A percentile compares a stretch with the other conserved stretches of the same genome.
These are phyloP conservation scores for Monosporascus cannonballus DNA, from an alignment of 2,329 filamentous ascomycete genomes.

Conservation along the genomic window DNA sequence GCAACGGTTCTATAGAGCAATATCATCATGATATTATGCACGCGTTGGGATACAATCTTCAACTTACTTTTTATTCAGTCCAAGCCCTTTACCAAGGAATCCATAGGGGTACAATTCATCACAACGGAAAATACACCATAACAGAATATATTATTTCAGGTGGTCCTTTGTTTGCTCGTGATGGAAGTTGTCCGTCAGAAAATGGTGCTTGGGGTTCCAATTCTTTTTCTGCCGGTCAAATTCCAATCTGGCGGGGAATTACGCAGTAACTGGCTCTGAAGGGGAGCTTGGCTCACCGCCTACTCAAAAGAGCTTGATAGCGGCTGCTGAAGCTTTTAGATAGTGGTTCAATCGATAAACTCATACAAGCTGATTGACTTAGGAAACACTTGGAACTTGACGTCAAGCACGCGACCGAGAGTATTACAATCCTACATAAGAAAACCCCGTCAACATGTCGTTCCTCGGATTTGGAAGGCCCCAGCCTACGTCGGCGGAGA, in stretches of 20 bases:
- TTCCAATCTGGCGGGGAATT: not conserved
- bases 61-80: not conserved
- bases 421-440: not conserved
- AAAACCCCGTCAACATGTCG: slow-evolving; percentile 49
- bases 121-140: too few relatives aligned
- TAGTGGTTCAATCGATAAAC: not conserved
- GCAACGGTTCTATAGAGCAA: slow-evolving; percentile 52
- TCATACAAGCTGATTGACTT: not conserved
- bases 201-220: too few relatives aligned
- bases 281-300: not conserved
- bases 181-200: too few relatives aligned
- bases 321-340: not conserved
- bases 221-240: not conserved
- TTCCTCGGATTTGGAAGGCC: slow-evolving; percentile 69
- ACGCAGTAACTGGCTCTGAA: not conserved
- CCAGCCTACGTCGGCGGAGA: slow-evolving; percentile 91
- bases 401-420: slow-evolving; percentile 2
- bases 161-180: too few relatives aligned
- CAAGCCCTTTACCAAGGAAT: not conserved
- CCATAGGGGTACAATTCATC: too few relatives aligned
- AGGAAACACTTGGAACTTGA: slow-evolving; percentile 2
- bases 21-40: slow-evolving; percentile 38
- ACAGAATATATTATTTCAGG: too few relatives aligned
- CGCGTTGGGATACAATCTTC: not conserved
- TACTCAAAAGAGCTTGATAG: not conserved